A percentile compares a stretch with the other conserved stretches of the same genome.
Conservation (phyloP, 164 flowering plant species). For the Malania oleifera region DNA sequence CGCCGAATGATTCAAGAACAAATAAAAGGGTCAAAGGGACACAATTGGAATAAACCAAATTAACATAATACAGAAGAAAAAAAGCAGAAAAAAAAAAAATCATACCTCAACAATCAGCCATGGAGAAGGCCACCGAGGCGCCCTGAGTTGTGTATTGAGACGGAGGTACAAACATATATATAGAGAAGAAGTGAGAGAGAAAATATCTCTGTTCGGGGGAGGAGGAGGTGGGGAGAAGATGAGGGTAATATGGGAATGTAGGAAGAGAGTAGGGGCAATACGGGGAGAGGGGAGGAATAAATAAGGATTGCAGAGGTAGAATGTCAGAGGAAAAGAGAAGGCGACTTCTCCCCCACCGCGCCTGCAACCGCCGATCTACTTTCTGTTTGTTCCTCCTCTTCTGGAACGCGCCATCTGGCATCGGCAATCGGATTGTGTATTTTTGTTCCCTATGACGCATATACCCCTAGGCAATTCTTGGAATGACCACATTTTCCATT, state of each 20-base stretch:
- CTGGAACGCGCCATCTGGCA: constrained; percentile 19
- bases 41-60: neutral
- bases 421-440: neutral
- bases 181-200: neutral
- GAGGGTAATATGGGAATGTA: no score
- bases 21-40: neutral
- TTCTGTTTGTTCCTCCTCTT: constrained; percentile 7
- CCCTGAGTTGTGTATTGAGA: constrained; percentile 5
- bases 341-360: constrained; percentile 44
- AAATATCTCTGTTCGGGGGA: constrained; percentile 4
- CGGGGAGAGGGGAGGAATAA: neutral
- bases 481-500: no score
- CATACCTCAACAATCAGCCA: constrained; percentile 30
- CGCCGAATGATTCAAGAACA: neutral
- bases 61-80: neutral
- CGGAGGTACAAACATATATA: constrained; percentile 11
- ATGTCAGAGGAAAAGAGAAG: constrained; percentile 37
- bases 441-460: constrained; percentile 5
- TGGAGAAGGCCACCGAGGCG: constrained; percentile 15
- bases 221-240: constrained; percentile 9
- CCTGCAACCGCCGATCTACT: constrained; percentile 30
- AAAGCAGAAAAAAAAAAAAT: neutral
- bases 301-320: constrained; percentile 30
- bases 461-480: no score
- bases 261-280: constrained; percentile 12